These are phyloP conservation scores for Thelephora ganbajun DNA, from an alignment of 768 basidiomycete genomes.

Conservation along the genomic window DNA sequence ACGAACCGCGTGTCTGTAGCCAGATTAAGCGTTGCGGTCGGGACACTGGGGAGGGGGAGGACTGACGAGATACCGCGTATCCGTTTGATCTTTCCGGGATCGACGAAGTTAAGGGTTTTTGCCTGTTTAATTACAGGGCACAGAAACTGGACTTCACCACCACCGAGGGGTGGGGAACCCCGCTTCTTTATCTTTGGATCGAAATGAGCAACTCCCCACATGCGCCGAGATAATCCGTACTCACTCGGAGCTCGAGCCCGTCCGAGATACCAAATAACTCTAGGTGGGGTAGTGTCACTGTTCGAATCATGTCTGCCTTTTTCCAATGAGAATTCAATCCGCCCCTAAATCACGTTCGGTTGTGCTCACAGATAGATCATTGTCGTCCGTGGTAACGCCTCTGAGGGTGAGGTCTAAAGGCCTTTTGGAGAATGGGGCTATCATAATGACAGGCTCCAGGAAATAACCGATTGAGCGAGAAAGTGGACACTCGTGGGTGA, in stretches of 20 bases:
- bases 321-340: not conserved
- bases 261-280: slow-evolving; percentile 85
- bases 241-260: slow-evolving; percentile 76
- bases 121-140: slow-evolving; percentile 86
- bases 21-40: not conserved
- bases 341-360: slow-evolving; percentile 5
- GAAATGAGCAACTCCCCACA: not conserved
- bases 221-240: slow-evolving; percentile 6
- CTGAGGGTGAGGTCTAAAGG: slow-evolving; percentile 67
- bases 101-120: slow-evolving; percentile 86
- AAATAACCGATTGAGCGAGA: slow-evolving; percentile 91
- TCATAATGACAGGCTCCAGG: slow-evolving; percentile 77
- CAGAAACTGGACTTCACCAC: slow-evolving; percentile 88
- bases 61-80: slow-evolving; percentile 93
- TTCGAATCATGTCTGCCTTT: slow-evolving; percentile 80
- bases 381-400: slow-evolving; percentile 87
- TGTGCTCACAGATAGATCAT: slow-evolving; percentile 71
- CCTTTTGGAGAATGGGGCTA: slow-evolving; percentile 88
- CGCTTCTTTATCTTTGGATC: slow-evolving; percentile 75
- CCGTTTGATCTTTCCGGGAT: slow-evolving; percentile 82
- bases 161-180: slow-evolving; percentile 83
- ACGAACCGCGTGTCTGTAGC: slow-evolving; percentile 77
- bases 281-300: slow-evolving; percentile 81
- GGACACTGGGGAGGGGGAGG: not conserved
- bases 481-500: slow-evolving; percentile 79